Evolutionary conservation across 306 rosid species (phyloP), one percentile per base, ranked within the genome.

Genomic region (Pyrus pyrifolia): DNA sequence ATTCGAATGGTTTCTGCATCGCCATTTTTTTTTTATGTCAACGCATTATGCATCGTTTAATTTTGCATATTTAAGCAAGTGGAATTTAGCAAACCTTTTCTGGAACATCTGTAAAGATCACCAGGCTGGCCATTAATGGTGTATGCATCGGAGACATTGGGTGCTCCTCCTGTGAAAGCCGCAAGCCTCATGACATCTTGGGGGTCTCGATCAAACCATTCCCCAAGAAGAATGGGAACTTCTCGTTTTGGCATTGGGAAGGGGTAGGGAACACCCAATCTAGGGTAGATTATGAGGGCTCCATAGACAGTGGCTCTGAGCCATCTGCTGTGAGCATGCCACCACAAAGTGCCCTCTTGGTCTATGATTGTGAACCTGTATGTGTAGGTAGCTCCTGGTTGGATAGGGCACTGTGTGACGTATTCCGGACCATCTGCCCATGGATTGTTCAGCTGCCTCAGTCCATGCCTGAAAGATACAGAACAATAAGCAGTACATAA

Each of bases 341-440:
- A 95, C 97, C 97, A 95, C 31, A 95, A 77, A 3, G 98, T 95
- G 13, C 98, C 98, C 73, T 92, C 96, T 66, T 90, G 98, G 71
- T 89, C 81, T 77, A 73, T 78, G 74, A 95, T 95, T 18, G 91
- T 89, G 82, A 90, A 89, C 3, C 98, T 88, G 74, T 95, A 95
- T 40, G 98, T 95, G 87, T 95, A 95, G 77, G 88, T 90, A 22
- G 83, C 97, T 12, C 97, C 96, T 13, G 98, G 96, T 81, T 85
- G 86, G 72, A 95, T 95, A 21, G 97, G 93, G 83, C 98, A 95
- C 68, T 95, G 97, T 38, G 97, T 92, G 52, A 95, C 83, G 71
- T 89, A 95, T 67, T 81, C 88, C 1, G 98, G 97, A 3, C 98
- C 98, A 71, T 95, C 98, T 17, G 97, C 97, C 98, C 98, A 95